Conservation (phyloP, 495 filamentous ascomycete species). For the Penicillium cinerascens region DNA sequence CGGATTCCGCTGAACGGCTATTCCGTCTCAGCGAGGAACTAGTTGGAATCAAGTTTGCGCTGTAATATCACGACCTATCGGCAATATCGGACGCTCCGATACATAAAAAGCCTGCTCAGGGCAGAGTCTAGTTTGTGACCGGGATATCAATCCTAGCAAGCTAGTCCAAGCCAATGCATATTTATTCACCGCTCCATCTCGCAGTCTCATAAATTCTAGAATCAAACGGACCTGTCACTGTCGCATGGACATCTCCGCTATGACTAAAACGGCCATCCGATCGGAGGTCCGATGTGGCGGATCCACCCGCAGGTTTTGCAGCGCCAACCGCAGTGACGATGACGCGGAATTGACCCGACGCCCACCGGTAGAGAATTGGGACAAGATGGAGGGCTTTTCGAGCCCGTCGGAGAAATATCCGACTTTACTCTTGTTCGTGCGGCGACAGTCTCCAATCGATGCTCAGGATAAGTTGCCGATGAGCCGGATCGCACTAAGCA, state of each 20-base stretch:
- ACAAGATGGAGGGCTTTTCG: conserved; percentile 10
- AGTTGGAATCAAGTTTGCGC: conserved; percentile 35
- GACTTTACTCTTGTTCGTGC: conserved; percentile 9
- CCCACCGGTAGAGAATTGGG: conserved; percentile 16
- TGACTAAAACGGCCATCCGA: conserved; percentile 17
- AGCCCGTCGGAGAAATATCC: conserved; percentile 20
- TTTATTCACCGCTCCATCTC: neutral
- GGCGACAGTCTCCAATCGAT: conserved; percentile 23
- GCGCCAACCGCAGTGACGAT: conserved; percentile 12
- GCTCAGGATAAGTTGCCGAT: conserved; percentile 16
- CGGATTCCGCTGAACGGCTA: conserved; percentile 35
- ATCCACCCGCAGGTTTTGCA: conserved; percentile 10
- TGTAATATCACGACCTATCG: conserved; percentile 5
- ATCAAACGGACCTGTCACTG: neutral
- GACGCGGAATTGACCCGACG: conserved; percentile 21
- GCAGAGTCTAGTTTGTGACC: neutral
- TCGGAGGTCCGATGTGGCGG: conserved; percentile 25
- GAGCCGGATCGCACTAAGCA: conserved; percentile 12
- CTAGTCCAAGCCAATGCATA: neutral
- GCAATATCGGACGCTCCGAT: conserved; percentile 12
- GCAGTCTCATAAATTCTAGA: neutral
- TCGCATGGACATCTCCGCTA: conserved; percentile 1
- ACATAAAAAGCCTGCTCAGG: neutral
- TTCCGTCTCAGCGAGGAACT: conserved; percentile 50
- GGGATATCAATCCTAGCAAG: neutral